These are phyloP conservation scores for Takashimella tepidaria DNA, from an alignment of 1,284 basidiomycete species.

Conservation along the genomic window DNA sequence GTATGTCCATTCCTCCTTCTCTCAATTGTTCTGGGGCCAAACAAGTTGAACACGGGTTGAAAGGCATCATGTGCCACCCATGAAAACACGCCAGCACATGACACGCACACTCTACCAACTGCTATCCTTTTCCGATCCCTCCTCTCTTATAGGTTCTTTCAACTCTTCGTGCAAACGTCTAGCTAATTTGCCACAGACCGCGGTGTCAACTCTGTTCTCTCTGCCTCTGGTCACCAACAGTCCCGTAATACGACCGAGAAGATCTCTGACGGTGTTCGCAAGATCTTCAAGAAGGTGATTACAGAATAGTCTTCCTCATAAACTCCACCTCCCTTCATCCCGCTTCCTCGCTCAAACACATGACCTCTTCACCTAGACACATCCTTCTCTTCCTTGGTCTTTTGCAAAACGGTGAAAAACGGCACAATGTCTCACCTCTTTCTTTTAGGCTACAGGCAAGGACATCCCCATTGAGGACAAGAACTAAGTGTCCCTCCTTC, in stretches of 20 bases:
- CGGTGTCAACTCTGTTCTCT: constrained; percentile 38
- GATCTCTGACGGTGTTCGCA: constrained; percentile 48
- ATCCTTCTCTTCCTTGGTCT: background rate
- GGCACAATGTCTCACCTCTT: too few relatives aligned
- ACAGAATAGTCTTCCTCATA: background rate
- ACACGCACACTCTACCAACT: too few relatives aligned
- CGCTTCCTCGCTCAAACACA: background rate
- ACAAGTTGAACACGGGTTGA: too few relatives aligned
- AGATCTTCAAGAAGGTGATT: constrained; percentile 43
- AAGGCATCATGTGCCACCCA: too few relatives aligned
- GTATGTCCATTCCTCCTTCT: constrained; percentile 22
- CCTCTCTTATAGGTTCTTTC: too few relatives aligned
- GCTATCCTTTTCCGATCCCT: too few relatives aligned
- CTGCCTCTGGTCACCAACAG: constrained; percentile 39
- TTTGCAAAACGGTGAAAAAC: background rate
- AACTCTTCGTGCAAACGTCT: too few relatives aligned
- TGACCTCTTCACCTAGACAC: background rate
- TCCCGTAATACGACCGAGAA: constrained; percentile 45
- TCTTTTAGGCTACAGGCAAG: constrained; percentile 36
- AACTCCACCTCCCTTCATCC: background rate
- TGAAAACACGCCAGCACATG: too few relatives aligned
- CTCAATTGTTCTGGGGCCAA: too few relatives aligned
- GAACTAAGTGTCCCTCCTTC: constrained; percentile 6
- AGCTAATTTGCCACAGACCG: too few relatives aligned
- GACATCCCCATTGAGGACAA: constrained; percentile 40